These are phyloP conservation scores for Striga asiatica DNA, from an alignment of 257 asterid genomes.

Conservation along the genomic window DNA sequence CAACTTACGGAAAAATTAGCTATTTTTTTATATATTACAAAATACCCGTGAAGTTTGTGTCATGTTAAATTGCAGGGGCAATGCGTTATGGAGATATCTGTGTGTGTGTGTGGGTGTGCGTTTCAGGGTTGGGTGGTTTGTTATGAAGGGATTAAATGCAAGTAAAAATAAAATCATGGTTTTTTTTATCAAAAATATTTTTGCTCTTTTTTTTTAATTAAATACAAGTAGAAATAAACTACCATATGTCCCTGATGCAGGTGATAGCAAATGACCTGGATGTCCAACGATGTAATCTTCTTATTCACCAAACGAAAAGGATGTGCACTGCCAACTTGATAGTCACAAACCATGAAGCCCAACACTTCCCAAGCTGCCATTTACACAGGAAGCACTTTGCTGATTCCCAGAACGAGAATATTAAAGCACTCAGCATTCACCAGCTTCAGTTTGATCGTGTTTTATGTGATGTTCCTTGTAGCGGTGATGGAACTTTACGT, in stretches of 20 bases:
- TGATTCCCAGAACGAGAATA: constrained; percentile 32
- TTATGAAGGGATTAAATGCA: no score
- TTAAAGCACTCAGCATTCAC: constrained; percentile 29
- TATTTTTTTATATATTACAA: no score
- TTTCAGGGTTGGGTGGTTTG: no score
- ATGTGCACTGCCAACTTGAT: constrained; percentile 97
- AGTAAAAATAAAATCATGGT: no score
- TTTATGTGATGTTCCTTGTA: constrained; percentile 97
- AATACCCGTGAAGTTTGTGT: no score
- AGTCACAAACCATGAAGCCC: constrained; percentile 99
- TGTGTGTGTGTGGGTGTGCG: no score
- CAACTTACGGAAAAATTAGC: no score
- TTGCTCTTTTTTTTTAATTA: background rate
- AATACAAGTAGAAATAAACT: background rate
- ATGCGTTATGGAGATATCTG: no score
- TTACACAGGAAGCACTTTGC: constrained; percentile 28
- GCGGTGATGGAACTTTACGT: constrained; percentile 98
- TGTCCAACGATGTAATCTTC: constrained; percentile 96
- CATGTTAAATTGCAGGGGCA: no score
- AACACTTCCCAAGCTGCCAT: constrained; percentile 92
- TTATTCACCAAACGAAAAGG: constrained; percentile 97
- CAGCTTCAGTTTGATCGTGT: constrained; percentile 97
- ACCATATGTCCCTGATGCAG: constrained; percentile 27
- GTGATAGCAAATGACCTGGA: constrained; percentile 93
- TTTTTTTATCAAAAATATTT: no score